Base-by-base conservation (phyloP, 257 asterid genomes). In the Solanum tacnaense region DNA sequence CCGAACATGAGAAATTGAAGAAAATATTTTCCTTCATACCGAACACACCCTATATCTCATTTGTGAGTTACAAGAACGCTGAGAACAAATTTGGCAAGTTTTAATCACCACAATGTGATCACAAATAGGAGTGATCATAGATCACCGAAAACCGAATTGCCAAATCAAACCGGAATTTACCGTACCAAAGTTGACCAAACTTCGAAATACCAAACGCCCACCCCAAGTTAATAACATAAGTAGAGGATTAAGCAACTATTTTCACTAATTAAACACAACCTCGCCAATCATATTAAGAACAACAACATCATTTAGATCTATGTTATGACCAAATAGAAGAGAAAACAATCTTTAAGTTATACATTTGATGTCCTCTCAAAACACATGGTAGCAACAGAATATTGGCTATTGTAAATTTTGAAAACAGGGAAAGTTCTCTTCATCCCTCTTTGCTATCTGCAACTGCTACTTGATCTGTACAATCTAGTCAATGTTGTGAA, bases 401-500 rank as follows among this genome's bases (percentile, higher is more conserved):
- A 11, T 41, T n/a, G 84, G 84, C 84, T 21, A 41, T 12, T 78
- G 60, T 78, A 39, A 78, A 78, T 78, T 41, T 12, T 78, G 84
- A 31, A n/a, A 41, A 41, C 15, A 78, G 27, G 62, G 65, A 4
- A 27, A 41, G 27, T 27, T 79, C 36, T 79, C 38, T 13, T 79
- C 3, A 44, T 44, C 67, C 85, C 36, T 13, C 67, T 39, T 41
- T 79, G 39, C 67, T 79, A 79, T 44, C 67, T 27, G 78, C 78
- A 16, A 7, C 84, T 39, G 85, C 67, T 44, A 79, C 15, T 79
- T 44, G 67, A 44, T 44, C 85, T 79, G 85, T 76, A 90, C 81
- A 89, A 46, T 71, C 91, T 91, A 96, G 88, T 96, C 99, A 87
- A 96, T 91, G 89, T 96, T 93, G 91, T 95, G 98, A 89, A 95